Conservation (phyloP, 1,284 basidiomycete genomes). For the Omphalotus olearius region DNA sequence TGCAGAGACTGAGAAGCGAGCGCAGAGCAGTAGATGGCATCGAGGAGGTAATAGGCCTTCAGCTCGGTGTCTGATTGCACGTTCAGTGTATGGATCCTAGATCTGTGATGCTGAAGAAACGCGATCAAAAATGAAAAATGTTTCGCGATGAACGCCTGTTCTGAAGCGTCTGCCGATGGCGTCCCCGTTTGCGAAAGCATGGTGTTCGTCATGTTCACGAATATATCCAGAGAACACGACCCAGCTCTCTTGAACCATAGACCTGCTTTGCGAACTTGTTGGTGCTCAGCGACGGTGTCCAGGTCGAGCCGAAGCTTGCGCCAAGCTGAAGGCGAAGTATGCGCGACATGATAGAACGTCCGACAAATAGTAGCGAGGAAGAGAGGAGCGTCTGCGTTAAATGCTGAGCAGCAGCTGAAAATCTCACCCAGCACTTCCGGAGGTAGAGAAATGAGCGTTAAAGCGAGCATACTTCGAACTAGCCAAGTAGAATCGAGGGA, state of each 20-base stretch:
- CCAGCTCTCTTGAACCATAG: constrained; percentile 11
- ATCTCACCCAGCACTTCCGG: constrained; percentile 14
- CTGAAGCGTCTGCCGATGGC: not conserved
- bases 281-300: constrained; percentile 1
- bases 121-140: constrained; percentile 11
- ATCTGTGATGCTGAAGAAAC: constrained; percentile 11
- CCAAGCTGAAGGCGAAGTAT: constrained; percentile 10
- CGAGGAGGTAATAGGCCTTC: constrained; percentile 13
- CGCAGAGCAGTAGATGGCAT: constrained; percentile 11
- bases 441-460: constrained; percentile 6
- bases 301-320: constrained; percentile 10
- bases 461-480: not conserved
- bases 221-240: constrained; percentile 12
- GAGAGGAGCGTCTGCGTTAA: constrained; percentile 14
- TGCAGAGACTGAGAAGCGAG: constrained; percentile 7
- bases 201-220: constrained; percentile 11
- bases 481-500: not conserved
- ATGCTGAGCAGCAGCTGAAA: constrained; percentile 9
- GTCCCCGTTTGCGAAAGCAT: not conserved
- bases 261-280: constrained; percentile 13
- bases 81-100: constrained; percentile 11
- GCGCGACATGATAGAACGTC: constrained; percentile 4
- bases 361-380: constrained; percentile 10
- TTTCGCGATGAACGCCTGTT: not conserved
- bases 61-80: constrained; percentile 13